Base-by-base conservation (phyloP, 169 alveolate genomes). In the Cryptosporidium canis region DNA sequence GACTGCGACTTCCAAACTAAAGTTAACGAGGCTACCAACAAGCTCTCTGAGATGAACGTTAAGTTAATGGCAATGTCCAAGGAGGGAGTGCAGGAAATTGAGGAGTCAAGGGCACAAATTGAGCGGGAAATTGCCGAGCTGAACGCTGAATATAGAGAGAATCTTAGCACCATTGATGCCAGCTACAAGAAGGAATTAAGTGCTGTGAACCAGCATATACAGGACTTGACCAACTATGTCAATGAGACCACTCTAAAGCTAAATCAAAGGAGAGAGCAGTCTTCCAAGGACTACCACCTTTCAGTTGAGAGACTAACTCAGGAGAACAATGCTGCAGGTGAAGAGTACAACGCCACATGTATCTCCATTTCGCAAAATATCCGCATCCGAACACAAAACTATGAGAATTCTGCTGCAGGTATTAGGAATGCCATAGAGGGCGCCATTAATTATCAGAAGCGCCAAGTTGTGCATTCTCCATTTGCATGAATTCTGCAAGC, bases 401-500 rank as follows among this genome's bases (percentile, higher is more conserved):
- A 77, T 58, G 87, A 77, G 45, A 37, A 45, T 27, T 55, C 87
- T 18, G 87, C 87, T 61, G 45, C 70, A 61, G 55, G 55, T 58
- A 77, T 77, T 44, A 77, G 47, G 44, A 61, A 61, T 61, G 87
- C 87, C 16, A 77, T 77, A 18, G 87, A 77, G 37, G 87, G 87
- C 77, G 87, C 87, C 48, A 77, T 77, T 0, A 58, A 61, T 41
- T 7, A 58, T 18, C 87, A 77, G 14, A 77, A 24, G 87, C 87
- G 72, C 71, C 87, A 77, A 58, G 47, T 77, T 77, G 77, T 77
- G 6, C 87, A 77, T 61, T 77, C 87, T 33, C 87, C 87, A 55
- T 77, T 41, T 58, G 71, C 87, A 56, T 77, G 64, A 77, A 41
- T 56, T 61, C n/a, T 61, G n/a, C 27, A 29, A 51, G 24, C 24